phyloP scores from a whole-genome alignment of 805 yeast species.

The Metschnikowia similis region DNA sequence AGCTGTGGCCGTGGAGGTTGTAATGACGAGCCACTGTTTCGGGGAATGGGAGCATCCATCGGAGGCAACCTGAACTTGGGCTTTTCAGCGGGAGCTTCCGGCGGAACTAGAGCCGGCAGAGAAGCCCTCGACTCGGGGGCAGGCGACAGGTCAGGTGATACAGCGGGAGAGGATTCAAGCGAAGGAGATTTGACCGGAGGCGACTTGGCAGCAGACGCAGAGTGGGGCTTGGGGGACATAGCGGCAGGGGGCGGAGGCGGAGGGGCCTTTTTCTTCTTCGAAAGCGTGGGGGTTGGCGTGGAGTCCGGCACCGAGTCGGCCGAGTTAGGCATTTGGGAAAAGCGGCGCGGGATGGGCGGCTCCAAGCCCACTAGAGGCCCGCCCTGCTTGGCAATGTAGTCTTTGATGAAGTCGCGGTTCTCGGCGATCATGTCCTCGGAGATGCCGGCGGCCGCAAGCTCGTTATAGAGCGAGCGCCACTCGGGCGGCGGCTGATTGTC shows the following conservation, averaged over 20 bases:
- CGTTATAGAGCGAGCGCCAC: conserved; percentile 72
- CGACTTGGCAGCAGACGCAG: too few relatives aligned
- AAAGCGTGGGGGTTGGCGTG: background rate
- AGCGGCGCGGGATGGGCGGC: conserved; percentile 70
- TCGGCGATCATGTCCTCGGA: conserved; percentile 87
- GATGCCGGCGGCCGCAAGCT: conserved; percentile 73
- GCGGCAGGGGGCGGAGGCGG: conserved; percentile 3
- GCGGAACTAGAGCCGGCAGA: background rate
- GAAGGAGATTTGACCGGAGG: too few relatives aligned
- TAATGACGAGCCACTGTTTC: background rate
- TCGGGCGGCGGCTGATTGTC: conserved; percentile 80
- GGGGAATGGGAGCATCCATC: conserved; percentile 6
- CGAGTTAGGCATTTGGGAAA: background rate
- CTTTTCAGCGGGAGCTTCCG: background rate
- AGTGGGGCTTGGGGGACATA: background rate
- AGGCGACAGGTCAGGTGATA: conserved; percentile 4
- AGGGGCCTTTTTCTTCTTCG: conserved; percentile 1
- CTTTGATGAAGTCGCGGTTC: conserved; percentile 76
- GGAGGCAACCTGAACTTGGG: conserved; percentile 12
- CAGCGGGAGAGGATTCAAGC: background rate
- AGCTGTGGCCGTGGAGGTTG: background rate
- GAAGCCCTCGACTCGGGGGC: conserved; percentile 5
- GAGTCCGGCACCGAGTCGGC: background rate
- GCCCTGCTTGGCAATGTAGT: conserved; percentile 68
- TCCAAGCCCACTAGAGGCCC: conserved; percentile 79